Percentiles rank a stretch among this genome's conserved stretches.
Evolutionary conservation across 768 basidiomycete genomes (phyloP).

Genomic region (Leccinum imitatum): DNA sequence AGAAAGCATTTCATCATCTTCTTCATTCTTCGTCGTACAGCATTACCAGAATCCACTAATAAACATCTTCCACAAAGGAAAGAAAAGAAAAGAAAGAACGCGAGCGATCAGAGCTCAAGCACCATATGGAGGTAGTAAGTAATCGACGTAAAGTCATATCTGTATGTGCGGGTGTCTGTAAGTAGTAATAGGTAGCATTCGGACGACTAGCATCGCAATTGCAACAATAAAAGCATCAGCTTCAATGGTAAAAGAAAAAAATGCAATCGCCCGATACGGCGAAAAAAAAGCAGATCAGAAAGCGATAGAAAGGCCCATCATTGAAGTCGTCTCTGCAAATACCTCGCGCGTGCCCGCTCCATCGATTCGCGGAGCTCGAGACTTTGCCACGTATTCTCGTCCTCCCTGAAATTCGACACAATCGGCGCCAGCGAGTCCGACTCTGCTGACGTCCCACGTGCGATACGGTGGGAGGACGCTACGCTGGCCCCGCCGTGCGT

Average conservation of each 20-base stretch:
- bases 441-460: constrained; percentile 38
- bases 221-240: neutral
- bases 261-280: neutral
- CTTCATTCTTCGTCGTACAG: constrained; percentile 10
- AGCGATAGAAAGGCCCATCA: constrained; percentile 4
- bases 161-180: neutral
- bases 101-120: neutral
- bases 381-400: constrained; percentile 56
- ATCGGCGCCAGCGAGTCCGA: constrained; percentile 27
- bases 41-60: neutral
- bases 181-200: neutral
- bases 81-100: neutral
- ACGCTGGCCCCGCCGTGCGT: constrained; percentile 9
- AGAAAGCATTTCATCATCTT: neutral
- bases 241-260: neutral
- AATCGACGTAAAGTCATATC: neutral
- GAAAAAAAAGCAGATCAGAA: constrained; percentile 2
- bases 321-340: constrained; percentile 19
- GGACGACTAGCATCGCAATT: neutral
- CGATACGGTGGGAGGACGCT: constrained; percentile 16
- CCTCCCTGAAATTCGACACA: too few species aligned
- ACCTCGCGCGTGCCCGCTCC: constrained; percentile 47
- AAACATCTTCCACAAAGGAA: neutral
- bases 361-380: constrained; percentile 69
- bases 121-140: neutral